phyloP scores from a whole-genome alignment of 1,139 yeast species.

The Yamadazyma sp. region DNA sequence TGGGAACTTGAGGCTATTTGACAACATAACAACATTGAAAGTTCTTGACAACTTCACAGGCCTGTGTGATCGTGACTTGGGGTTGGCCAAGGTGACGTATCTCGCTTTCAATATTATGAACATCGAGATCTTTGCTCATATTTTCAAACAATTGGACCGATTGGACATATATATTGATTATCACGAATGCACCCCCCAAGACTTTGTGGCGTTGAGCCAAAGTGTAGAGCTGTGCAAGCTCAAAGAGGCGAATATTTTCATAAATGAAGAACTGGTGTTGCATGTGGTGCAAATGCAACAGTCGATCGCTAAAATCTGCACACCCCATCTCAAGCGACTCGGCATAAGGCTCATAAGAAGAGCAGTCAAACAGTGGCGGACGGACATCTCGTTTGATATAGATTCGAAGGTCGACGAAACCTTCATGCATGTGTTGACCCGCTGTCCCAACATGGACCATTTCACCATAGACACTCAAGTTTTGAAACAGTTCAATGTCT shows the following conservation, averaged over 20 bases:
- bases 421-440: slow-evolving; percentile 7
- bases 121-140: slow-evolving; percentile 12
- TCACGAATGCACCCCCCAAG: slow-evolving; percentile 15
- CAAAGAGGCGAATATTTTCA: slow-evolving; percentile 21
- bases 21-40: slow-evolving; percentile 20
- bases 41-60: slow-evolving; percentile 19
- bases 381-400: slow-evolving; percentile 1
- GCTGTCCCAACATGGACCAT: slow-evolving; percentile 8
- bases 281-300: slow-evolving; percentile 17
- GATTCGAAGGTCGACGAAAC: slow-evolving; percentile 11
- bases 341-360: slow-evolving; percentile 18
- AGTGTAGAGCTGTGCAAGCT: slow-evolving; percentile 6
- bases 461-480: slow-evolving; percentile 15
- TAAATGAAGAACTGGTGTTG: slow-evolving; percentile 18
- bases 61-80: not conserved
- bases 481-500: slow-evolving; percentile 2
- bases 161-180: slow-evolving; percentile 29
- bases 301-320: slow-evolving; percentile 15
- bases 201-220: not conserved
- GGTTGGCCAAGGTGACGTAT: slow-evolving; percentile 4
- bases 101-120: slow-evolving; percentile 22
- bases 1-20: slow-evolving; percentile 20
- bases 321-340: slow-evolving; percentile 12
- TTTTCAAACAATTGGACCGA: slow-evolving; percentile 17
- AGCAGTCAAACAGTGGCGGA: not conserved